Evolutionary conservation across 805 yeast genomes (phyloP).

Genomic region (Candida ovalis): DNA sequence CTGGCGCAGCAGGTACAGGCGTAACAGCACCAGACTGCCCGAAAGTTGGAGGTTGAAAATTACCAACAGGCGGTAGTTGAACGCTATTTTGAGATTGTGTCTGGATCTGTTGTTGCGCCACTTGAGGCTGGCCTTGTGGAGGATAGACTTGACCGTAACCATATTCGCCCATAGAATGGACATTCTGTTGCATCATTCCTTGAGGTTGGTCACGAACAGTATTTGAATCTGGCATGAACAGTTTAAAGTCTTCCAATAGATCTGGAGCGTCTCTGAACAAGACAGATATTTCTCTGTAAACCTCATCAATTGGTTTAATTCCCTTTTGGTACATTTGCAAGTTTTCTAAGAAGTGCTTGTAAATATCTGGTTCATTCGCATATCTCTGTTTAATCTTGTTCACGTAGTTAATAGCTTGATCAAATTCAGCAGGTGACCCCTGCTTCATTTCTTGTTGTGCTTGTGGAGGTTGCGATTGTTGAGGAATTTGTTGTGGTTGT

Average conservation of each 20-base stretch:
- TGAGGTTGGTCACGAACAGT: constrained; percentile 29
- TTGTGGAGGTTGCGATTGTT: constrained; percentile 17
- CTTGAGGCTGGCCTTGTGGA: constrained; percentile 18
- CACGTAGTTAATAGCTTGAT: constrained; percentile 94
- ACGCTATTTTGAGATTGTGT: constrained; percentile 29
- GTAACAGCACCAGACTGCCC: constrained; percentile 20
- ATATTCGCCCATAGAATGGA: constrained; percentile 18
- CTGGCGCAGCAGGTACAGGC: constrained; percentile 18
- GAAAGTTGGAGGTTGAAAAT: constrained; percentile 66
- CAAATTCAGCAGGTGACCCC: constrained; percentile 83
- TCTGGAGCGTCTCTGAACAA: constrained; percentile 93
- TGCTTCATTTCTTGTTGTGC: constrained; percentile 25
- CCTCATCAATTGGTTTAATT: constrained; percentile 92
- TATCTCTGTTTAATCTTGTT: constrained; percentile 94
- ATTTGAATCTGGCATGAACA: constrained; percentile 82
- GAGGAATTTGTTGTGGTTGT: constrained; percentile 12
- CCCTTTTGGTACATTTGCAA: constrained; percentile 96
- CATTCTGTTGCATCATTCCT: constrained; percentile 16
- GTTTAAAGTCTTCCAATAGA: constrained; percentile 88
- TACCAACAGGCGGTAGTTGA: constrained; percentile 86
- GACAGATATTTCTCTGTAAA: constrained; percentile 86
- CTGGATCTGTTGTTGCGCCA: constrained; percentile 3
- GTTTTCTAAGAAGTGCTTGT: constrained; percentile 90
- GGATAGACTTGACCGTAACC: constrained; percentile 16
- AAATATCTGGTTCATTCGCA: constrained; percentile 90